Base-by-base conservation (phyloP, 306 rosid species). In the Acacia confusa region DNA sequence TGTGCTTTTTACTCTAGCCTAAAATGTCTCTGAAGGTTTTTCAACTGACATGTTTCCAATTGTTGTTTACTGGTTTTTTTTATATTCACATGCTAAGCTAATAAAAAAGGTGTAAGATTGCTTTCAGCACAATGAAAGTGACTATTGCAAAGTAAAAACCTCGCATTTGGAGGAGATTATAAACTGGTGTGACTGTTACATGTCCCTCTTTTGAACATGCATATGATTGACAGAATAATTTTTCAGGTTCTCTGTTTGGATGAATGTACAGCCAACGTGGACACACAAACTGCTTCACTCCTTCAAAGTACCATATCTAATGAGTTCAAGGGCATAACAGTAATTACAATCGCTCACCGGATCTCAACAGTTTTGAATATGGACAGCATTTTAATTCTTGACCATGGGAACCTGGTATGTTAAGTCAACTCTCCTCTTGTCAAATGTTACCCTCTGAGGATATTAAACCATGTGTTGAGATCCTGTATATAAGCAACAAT, bases 201-300 rank as follows among this genome's bases (percentile, higher is more conserved):
- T 13, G 36, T 12, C 36, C 36, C 19, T 61, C 8, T 24, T 11
- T 13, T 25, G 28, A 24, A 27, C 22, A 60, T 40, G 11, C 5
- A 24, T 27, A 43, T 25, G 50, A 71, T 82, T 70, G 53, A 78
- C 58, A n/a, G 24, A 34, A 8, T 30, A 30, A 28, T 58, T 80
- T 88, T 88, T 15, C 86, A 94, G 98, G 97, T 94, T 77, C 88
- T 94, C 10, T 95, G 97, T 89, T 92, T 95, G 90, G 99, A 95
- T 85, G 99, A 95, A 75, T 93, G 99, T 91, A 93, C 99, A 1
- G 99, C 99, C 75, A 95, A 69, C 48, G 89, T 95, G 52, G 99
- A 95, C 84, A 79, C 91, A 78, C 93, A 85, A 85, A 95, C 99
- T 57, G 99, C 98, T 82, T 85, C 94, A 4, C 80, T 89, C 57